Percentiles rank a stretch among this genome's conserved stretches.
Conservation (phyloP, 2,329 filamentous ascomycete genomes). For the Coniochaeta sp. region DNA sequence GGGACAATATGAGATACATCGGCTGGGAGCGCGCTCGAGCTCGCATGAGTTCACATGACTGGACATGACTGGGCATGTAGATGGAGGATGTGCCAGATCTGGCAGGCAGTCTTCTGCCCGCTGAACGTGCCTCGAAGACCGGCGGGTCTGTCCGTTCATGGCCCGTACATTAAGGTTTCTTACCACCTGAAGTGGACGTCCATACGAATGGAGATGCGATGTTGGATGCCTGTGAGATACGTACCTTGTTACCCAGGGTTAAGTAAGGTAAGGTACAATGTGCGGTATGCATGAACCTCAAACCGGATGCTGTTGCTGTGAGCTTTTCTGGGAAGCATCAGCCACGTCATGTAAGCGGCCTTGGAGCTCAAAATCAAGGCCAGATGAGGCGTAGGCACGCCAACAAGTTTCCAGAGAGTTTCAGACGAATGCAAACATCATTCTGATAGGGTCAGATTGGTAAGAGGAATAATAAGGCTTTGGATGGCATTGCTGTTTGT, state of each 20-base stretch:
- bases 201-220: not conserved
- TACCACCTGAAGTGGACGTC: not conserved
- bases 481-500: not conserved
- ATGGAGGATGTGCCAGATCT: too few relatives aligned
- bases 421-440: too few relatives aligned
- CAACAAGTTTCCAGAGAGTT: not conserved
- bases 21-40: not conserved
- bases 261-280: not conserved
- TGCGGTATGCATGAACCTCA: not conserved
- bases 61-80: not conserved
- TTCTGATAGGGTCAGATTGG: too few relatives aligned
- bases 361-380: too few relatives aligned
- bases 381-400: not conserved
- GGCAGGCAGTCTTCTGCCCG: not conserved
- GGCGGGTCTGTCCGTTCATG: not conserved
- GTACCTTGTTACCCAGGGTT: not conserved
- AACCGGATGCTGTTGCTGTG: too few relatives aligned
- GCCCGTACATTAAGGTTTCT: not conserved
- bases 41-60: too few relatives aligned
- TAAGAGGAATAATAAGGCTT: too few relatives aligned
- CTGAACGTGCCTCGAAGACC: not conserved
- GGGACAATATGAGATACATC: not conserved
- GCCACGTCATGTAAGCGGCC: not conserved
- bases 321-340: too few relatives aligned
- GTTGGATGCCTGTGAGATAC: not conserved